Base-by-base conservation (phyloP, 768 basidiomycete genomes). In the Mycena polygramma region DNA sequence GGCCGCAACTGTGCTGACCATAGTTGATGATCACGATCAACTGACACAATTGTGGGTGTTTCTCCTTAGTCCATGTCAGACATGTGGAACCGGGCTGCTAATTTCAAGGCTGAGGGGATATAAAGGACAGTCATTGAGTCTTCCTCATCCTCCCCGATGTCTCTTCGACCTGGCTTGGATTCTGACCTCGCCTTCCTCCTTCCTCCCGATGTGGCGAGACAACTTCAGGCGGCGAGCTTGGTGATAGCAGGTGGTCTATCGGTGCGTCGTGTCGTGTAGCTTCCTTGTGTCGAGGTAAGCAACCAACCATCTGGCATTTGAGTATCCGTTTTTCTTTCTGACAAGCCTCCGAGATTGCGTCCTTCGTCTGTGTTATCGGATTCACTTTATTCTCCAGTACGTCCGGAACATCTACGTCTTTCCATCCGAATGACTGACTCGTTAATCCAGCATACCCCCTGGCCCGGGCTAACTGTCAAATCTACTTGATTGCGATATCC, bases 321-420 rank as follows among this genome's bases (percentile, higher is more conserved):
- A 30, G 30, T 2, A 30, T 30, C 30, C 30, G 17, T 53, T 10
- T 19, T n/a, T n/a, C n/a, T 22, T 14, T 11, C 17, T 43, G 8
- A 63, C 51, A 2, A 8, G 2, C 2, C 19, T 36, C 45, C 14
- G 35, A n/a, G 19, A 51, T 76, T 19, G 22, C 53, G 15, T 60
- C 75, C 4, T n/a, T 74, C 13, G 57, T 36, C 10, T 75, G 54
- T 41, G 53, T 70, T 24, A 24, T 75, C 22, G 61, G 66, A 14
- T 58, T 60, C 30, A 41, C 64, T 9, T 22, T 76, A 17, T 77
- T 64, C 74, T 72, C 37, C 66, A 77, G 79, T 80, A 58, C 20
- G 57, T 15, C 26, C 10, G 17, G 11, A 2, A 20, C 20, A 19
- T 49, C 35, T 10, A 10, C 22, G 13, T 66, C 26, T 45, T 37